Conservation (phyloP, 179 eudicot species). For the Beta macrorhiza region DNA sequence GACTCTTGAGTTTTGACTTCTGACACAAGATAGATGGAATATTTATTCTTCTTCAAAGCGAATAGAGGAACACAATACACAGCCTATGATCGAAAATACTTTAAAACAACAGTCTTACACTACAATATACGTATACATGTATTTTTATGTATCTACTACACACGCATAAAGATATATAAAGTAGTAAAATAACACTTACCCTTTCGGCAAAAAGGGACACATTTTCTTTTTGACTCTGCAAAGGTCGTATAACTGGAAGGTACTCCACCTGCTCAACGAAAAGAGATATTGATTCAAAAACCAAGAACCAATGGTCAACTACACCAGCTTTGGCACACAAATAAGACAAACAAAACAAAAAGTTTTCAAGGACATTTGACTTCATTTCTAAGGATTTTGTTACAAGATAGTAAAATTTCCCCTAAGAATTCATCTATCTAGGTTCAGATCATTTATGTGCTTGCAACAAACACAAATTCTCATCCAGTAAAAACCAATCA, state of each 20-base stretch:
- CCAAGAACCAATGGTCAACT: neutral
- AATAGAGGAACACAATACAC: neutral
- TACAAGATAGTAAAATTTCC: neutral
- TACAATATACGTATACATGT: neutral
- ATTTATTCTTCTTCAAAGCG: neutral
- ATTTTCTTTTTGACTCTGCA: constrained; percentile 67
- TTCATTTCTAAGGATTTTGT: neutral
- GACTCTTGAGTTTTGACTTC: neutral
- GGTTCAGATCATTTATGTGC: neutral
- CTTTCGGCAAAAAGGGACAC: constrained; percentile 65
- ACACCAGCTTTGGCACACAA: neutral
- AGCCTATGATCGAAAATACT: neutral
- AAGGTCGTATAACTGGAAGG: constrained; percentile 75
- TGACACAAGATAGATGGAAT: neutral
- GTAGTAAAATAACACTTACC: constrained; percentile 43
- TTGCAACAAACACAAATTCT: neutral
- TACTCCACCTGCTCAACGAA: constrained; percentile 66
- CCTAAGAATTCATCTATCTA: neutral
- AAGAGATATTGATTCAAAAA: neutral
- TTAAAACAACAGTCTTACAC: neutral
- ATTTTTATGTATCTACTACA: no score
- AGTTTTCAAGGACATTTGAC: neutral
- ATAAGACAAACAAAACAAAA: neutral
- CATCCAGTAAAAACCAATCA: no score
- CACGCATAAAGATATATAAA: neutral